Base-by-base conservation (phyloP, 208 protist genomes). In the Naegleria lovaniensis region DNA sequence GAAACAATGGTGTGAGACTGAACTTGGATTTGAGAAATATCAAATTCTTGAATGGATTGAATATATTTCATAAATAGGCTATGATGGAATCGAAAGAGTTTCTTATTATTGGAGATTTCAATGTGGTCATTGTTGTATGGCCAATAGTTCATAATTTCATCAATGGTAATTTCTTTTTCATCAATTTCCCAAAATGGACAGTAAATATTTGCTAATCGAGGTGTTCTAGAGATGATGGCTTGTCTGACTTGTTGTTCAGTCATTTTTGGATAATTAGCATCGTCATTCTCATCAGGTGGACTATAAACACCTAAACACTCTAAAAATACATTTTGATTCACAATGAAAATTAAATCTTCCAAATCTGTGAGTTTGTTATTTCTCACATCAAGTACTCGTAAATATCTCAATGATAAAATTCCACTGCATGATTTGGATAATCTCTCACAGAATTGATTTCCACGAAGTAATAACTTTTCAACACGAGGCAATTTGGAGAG, bases 181-280 rank as follows among this genome's bases (percentile, higher is more conserved):
- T 85, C 83, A 85, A 85, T 85, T 85, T 85, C 39, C 83, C 83
- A 85, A 19, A 85, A 85, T 85, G 83, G 83, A 16, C 39, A 48
- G 38, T 33, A 85, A 25, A 85, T 48, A 85, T 85, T 85, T 40
- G 39, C 40, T 19, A 85, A 29, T 85, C n/a, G 39, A n/a, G 83
- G 83, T 13, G n/a, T 43, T 6, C 41, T 6, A 6, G 13, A n/a
- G 7, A 85, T 85, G 7, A 85, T 85, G 29, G 33, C 29, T 48
- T 22, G 15, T 43, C 83, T 85, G 15, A 48, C 39, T 51, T 39
- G 40, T 7, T 43, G 22, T n/a, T 85, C 83, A n/a, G 13, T 48
- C 16, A 48, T 22, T 29, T n/a, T 9, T 19, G 38, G n/a, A 85
- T 43, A 85, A 39, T 85, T 85, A 6, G 11, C 38, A 25, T 85